Base-by-base conservation (phyloP, 257 asterid species). In the Lavandula angustifolia region DNA sequence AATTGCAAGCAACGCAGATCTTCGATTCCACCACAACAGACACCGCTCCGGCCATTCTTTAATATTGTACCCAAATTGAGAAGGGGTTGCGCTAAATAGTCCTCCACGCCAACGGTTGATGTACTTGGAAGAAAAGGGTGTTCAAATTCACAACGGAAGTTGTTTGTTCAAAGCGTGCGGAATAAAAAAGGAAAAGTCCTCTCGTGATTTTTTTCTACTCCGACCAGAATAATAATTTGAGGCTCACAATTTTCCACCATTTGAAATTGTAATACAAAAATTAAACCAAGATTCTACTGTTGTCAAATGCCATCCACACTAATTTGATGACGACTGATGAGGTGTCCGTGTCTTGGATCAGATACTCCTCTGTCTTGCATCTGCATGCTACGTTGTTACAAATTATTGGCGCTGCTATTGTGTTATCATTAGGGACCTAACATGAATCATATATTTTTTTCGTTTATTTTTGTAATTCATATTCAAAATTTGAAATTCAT, bases 21-120 rank as follows among this genome's bases (percentile, higher is more conserved):
- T 67, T 83, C 22, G 79, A 70, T 69, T 86, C 88, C 31, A 80
- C 79, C 73, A 80, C 87, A 51, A 78, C 80, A 52, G 84, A 81
- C 7, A 80, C 78, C 27, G 84, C 79, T 55, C 82, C 89, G 29
- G 69, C 81, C 96, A 83, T 83, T 60, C 64, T 71, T 42, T 40
- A 22, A 22, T 22, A 22, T 22, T 22, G 27, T 22, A 22, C 27
- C 27, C 27, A 22, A 22, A 22, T 22, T 2, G 27, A 22, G 27
- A 22, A 12, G 56, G 31, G 4, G 35, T 12, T 8, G n/a, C 7
- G 43, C 32, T 37, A 14, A 18, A 10, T 62, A 34, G 40, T 55
- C 71, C 82, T 53, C 43, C 12, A 43, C 66, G 55, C 52, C 32
- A 63, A 65, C 18, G 58, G 48, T 54, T 46, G 64, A 50, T 77